Conservation (phyloP, 2,329 filamentous ascomycete genomes). For the Fusarium dlaminii region DNA sequence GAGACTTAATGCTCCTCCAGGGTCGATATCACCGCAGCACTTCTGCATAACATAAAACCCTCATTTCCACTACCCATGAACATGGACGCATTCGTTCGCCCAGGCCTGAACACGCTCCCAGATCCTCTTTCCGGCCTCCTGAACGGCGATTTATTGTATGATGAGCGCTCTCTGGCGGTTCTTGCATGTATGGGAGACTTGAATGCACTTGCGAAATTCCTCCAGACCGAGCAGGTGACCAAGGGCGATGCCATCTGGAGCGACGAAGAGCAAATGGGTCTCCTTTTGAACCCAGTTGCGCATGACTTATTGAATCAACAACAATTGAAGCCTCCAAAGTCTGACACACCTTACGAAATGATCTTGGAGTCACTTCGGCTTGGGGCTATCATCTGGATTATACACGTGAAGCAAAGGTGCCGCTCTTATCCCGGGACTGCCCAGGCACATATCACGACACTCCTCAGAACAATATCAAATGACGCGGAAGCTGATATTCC, state of each 20-base stretch:
- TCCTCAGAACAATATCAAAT: not conserved
- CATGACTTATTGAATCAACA: not conserved
- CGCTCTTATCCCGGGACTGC: conserved; percentile 11
- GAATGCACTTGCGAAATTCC: not conserved
- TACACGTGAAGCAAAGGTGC: conserved; percentile 2
- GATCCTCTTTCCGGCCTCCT: not conserved
- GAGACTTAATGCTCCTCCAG: not conserved
- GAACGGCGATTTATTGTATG: not conserved
- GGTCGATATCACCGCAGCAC: conserved; percentile 14
- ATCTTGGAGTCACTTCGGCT: conserved; percentile 1
- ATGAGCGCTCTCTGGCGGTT: not conserved
- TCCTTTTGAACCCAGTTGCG: not conserved
- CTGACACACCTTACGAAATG: not conserved
- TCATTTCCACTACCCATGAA: not conserved
- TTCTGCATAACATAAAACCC: conserved; percentile 6
- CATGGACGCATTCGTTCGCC: not conserved
- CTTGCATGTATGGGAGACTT: not conserved
- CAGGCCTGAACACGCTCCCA: not conserved
- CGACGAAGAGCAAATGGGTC: conserved; percentile 1
- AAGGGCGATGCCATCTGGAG: not conserved
- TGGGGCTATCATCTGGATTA: conserved; percentile 12
- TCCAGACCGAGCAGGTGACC: not conserved
- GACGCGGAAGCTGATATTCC: not conserved
- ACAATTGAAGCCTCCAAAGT: not conserved
- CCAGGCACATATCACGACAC: not conserved